These are phyloP conservation scores for Picochlorum sp. DNA, from an alignment of 139 green algal genomes.

Conservation along the genomic window DNA sequence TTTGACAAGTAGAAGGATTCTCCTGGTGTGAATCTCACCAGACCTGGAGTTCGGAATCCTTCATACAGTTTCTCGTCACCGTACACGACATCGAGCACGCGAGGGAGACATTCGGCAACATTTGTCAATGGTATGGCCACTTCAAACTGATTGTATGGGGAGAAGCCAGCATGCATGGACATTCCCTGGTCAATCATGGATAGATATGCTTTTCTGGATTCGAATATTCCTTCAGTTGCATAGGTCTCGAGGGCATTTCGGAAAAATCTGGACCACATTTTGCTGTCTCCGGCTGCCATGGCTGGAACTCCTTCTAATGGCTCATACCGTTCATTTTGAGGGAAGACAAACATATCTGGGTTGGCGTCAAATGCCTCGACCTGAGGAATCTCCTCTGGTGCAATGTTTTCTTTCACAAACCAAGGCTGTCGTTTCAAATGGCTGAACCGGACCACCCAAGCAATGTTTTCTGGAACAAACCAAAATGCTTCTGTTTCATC, in stretches of 20 bases:
- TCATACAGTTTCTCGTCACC: conserved; percentile 14
- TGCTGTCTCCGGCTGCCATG: background rate
- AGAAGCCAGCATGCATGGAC: conserved; percentile 6
- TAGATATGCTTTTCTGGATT: conserved; percentile 3
- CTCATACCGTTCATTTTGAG: background rate
- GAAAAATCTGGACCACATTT: conserved; percentile 2
- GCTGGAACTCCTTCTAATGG: background rate
- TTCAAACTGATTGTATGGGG: conserved; percentile 39
- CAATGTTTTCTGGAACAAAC: conserved; percentile 20
- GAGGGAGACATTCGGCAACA: conserved; percentile 29
- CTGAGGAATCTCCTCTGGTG: background rate
- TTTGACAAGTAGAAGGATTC: conserved; percentile 55
- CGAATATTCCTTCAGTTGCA: background rate
- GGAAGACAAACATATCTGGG: background rate
- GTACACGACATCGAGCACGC: conserved; percentile 37
- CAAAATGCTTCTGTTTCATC: conserved; percentile 37
- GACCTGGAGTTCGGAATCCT: conserved; percentile 39
- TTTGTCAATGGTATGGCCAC: conserved; percentile 29
- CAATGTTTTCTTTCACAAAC: conserved; percentile 6
- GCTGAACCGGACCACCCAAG: background rate
- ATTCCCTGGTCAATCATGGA: conserved; percentile 15
- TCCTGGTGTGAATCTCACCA: conserved; percentile 44
- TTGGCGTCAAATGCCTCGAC: background rate
- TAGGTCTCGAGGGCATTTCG: background rate
- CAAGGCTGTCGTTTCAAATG: background rate